These are phyloP conservation scores for Fusarium sacchari DNA, from an alignment of 2,329 filamentous ascomycete genomes.

Conservation along the genomic window DNA sequence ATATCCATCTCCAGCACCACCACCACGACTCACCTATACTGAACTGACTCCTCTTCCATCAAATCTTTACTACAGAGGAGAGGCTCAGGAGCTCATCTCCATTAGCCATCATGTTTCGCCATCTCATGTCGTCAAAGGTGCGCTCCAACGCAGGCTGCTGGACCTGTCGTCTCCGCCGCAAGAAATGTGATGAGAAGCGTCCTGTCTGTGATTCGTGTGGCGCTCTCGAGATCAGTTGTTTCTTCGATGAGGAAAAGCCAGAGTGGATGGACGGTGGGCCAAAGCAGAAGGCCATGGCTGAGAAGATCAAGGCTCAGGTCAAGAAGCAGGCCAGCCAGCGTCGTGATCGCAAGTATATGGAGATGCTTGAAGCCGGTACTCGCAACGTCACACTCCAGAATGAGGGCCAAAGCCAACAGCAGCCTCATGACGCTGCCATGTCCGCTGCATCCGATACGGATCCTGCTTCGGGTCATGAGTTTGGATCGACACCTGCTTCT, in stretches of 20 bases:
- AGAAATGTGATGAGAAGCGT: conserved; percentile 67
- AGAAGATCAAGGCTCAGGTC: conserved; percentile 65
- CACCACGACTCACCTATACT: not conserved
- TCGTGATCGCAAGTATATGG: conserved; percentile 60
- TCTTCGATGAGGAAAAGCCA: conserved; percentile 62
- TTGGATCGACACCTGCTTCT: conserved; percentile 43
- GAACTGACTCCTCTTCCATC: not conserved
- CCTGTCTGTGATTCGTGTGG: conserved; percentile 63
- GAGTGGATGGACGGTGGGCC: conserved; percentile 67
- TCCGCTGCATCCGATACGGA: conserved; percentile 46
- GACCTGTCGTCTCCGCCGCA: conserved; percentile 69
- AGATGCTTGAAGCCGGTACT: conserved; percentile 52
- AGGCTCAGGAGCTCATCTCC: not conserved
- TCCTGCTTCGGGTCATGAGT: conserved; percentile 37
- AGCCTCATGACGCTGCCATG: conserved; percentile 12
- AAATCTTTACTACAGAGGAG: not conserved
- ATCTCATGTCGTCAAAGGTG: conserved; percentile 46
- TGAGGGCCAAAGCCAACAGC: conserved; percentile 4
- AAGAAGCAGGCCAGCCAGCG: conserved; percentile 63
- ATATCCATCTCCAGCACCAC: not conserved
- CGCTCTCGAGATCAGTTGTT: conserved; percentile 65
- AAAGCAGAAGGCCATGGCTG: conserved; percentile 61
- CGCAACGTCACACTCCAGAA: conserved; percentile 38
- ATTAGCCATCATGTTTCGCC: conserved; percentile 41
- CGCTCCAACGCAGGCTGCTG: conserved; percentile 64